Conservation (phyloP, 495 filamentous ascomycete genomes). For the Acidomyces sp. region DNA sequence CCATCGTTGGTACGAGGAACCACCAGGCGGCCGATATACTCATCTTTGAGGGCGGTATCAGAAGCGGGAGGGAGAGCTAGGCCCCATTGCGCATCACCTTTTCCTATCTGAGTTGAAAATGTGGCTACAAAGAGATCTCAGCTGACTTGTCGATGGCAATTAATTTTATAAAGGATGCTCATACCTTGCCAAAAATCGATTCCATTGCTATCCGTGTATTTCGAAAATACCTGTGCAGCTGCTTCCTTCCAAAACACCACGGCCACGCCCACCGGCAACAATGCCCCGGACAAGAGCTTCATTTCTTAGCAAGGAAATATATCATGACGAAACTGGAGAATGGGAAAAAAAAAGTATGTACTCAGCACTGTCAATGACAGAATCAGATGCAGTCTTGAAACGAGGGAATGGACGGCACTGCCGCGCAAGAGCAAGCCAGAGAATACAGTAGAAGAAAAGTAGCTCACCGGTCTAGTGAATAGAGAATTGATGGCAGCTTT, state of each 20-base stretch:
- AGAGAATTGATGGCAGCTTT: no score
- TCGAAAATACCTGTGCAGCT: slow-evolving; percentile 4
- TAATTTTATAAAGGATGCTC: no score
- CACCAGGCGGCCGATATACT: slow-evolving; percentile 44
- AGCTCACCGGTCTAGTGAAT: no score
- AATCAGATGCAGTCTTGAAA: no score
- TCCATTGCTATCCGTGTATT: slow-evolving; percentile 7
- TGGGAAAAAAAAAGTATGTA: no score
- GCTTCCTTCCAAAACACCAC: no score
- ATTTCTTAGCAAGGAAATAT: no score
- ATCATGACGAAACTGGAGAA: slow-evolving; percentile 4
- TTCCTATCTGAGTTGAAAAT: slow-evolving; percentile 1
- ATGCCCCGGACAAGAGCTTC: no score
- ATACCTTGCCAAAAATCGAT: slow-evolving; percentile 9
- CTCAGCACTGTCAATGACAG: no score
- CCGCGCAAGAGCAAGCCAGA: background rate
- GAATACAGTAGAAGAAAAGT: slow-evolving; percentile 1
- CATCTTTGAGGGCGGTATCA: slow-evolving; percentile 32
- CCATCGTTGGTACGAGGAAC: slow-evolving; percentile 18
- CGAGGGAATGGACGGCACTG: slow-evolving; percentile 8
- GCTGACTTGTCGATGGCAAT: no score
- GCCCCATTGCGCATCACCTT: slow-evolving; percentile 34
- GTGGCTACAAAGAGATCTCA: slow-evolving; percentile 1
- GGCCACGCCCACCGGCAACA: no score
- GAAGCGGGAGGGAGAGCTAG: slow-evolving; percentile 41